Conservation (phyloP, 2,329 filamentous ascomycete species). For the Pezicula carpinea region DNA sequence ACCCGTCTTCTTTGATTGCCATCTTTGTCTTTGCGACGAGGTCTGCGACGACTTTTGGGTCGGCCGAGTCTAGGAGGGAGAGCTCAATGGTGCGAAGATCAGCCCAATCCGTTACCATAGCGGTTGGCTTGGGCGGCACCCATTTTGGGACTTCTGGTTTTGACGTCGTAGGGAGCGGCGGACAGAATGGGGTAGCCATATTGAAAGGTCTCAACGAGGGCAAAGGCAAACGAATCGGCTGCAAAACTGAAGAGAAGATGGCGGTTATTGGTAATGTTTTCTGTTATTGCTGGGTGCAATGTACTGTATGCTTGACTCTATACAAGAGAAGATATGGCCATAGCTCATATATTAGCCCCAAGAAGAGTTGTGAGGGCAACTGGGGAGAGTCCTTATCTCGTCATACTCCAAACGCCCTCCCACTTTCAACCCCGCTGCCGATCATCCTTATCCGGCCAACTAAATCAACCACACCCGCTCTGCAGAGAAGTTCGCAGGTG, state of each 20-base stretch:
- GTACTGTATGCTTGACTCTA: no score
- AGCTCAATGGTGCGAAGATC: slow-evolving; percentile 38
- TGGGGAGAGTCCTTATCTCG: no score
- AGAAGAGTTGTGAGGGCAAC: no score
- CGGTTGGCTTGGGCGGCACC: slow-evolving; percentile 40
- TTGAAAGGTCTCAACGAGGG: neutral
- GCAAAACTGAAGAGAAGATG: neutral
- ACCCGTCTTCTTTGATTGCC: slow-evolving; percentile 40
- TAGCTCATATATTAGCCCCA: no score
- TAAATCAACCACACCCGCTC: no score
- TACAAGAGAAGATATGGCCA: no score
- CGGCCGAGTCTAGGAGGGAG: slow-evolving; percentile 37
- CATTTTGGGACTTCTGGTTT: slow-evolving; percentile 40
- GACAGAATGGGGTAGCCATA: slow-evolving; percentile 35
- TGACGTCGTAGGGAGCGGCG: slow-evolving; percentile 31
- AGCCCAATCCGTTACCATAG: slow-evolving; percentile 39
- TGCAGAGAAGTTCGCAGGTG: no score
- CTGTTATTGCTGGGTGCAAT: no score
- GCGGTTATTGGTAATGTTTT: neutral
- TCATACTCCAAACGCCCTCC: no score
- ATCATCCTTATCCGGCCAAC: no score
- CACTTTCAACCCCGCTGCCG: no score
- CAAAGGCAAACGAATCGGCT: neutral
- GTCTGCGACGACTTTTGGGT: slow-evolving; percentile 36
- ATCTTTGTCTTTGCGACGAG: slow-evolving; percentile 38